These are phyloP conservation scores for Aspergillus fischeri DNA, from an alignment of 2,329 filamentous ascomycete species.

Conservation along the genomic window DNA sequence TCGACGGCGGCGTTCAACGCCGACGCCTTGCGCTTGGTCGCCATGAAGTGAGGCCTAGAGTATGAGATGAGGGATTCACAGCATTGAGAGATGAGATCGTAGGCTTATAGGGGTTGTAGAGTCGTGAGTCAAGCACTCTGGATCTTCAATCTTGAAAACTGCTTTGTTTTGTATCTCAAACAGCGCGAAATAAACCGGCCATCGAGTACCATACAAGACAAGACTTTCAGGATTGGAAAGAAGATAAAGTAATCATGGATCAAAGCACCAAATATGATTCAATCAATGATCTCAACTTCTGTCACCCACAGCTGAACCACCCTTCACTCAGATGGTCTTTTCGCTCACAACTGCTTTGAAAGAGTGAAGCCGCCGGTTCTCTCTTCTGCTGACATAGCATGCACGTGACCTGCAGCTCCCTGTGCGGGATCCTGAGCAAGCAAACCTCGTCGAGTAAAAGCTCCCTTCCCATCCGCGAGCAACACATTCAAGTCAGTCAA, in stretches of 20 bases:
- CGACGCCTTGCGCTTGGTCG: slow-evolving; percentile 85
- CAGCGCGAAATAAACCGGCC: slow-evolving; percentile 3
- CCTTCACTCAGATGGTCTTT: not conserved
- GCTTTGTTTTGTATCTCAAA: slow-evolving; percentile 10
- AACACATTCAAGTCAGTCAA: slow-evolving; percentile 10
- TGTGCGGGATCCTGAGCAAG: slow-evolving; percentile 5
- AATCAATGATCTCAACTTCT: not conserved
- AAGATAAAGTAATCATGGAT: not conserved
- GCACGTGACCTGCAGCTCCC: slow-evolving; percentile 11
- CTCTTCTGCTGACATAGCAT: slow-evolving; percentile 9
- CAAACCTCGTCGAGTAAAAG: slow-evolving; percentile 22
- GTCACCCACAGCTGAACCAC: not conserved
- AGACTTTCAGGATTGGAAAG: not conserved
- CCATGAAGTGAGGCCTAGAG: slow-evolving; percentile 54
- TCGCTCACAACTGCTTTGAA: not conserved
- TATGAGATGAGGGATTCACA: not conserved
- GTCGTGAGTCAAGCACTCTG: not conserved
- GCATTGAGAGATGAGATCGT: not conserved
- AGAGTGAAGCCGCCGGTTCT: not conserved
- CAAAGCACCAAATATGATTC: not conserved
- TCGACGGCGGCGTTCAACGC: slow-evolving; percentile 63
- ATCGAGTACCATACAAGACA: slow-evolving; percentile 6
- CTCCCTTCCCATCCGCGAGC: slow-evolving; percentile 17
- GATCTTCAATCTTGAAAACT: not conserved
- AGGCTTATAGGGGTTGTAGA: not conserved